Conservation (phyloP, 805 yeast genomes). For the Candida morakotiae region DNA sequence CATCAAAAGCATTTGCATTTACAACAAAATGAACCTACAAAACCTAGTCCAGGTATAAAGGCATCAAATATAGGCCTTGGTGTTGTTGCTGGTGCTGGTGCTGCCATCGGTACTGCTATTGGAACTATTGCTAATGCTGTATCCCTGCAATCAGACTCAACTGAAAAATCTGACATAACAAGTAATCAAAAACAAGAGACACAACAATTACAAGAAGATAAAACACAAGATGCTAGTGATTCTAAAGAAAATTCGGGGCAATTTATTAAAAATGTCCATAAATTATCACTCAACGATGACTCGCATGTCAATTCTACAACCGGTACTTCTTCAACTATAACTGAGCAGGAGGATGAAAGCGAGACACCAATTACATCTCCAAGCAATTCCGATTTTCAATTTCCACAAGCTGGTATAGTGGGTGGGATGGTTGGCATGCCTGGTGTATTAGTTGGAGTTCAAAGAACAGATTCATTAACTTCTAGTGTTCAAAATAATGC, state of each 20-base stretch:
- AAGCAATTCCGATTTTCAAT: slow-evolving; percentile 44
- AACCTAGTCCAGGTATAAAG: slow-evolving; percentile 12
- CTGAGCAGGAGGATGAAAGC: slow-evolving; percentile 23
- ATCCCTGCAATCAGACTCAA: slow-evolving; percentile 2
- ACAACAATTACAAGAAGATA: too few relatives aligned
- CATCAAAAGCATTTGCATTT: slow-evolving; percentile 6
- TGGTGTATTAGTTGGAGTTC: slow-evolving; percentile 41
- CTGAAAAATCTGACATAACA: too few relatives aligned
- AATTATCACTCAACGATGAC: slow-evolving; percentile 24
- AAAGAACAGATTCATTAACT: slow-evolving; percentile 76
- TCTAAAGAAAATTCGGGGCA: slow-evolving; percentile 25
- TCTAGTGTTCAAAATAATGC: slow-evolving; percentile 92
- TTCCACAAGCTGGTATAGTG: slow-evolving; percentile 33
- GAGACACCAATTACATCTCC: slow-evolving; percentile 51
- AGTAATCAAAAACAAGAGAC: slow-evolving; percentile 1
- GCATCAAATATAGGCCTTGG: slow-evolving; percentile 18
- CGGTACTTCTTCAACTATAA: slow-evolving; percentile 33
- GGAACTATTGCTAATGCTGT: slow-evolving; percentile 8
- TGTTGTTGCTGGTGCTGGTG: slow-evolving; percentile 14
- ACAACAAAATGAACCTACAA: slow-evolving; percentile 12
- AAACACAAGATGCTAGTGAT: too few relatives aligned
- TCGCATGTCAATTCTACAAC: slow-evolving; percentile 15
- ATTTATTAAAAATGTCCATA: slow-evolving; percentile 4
- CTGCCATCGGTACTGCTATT: slow-evolving; percentile 18
- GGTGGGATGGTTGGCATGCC: slow-evolving; percentile 43